Evolutionary conservation across 257 asterid genomes (phyloP), one percentile per base, ranked within the genome.

Genomic region (Solanum dulcamara): DNA sequence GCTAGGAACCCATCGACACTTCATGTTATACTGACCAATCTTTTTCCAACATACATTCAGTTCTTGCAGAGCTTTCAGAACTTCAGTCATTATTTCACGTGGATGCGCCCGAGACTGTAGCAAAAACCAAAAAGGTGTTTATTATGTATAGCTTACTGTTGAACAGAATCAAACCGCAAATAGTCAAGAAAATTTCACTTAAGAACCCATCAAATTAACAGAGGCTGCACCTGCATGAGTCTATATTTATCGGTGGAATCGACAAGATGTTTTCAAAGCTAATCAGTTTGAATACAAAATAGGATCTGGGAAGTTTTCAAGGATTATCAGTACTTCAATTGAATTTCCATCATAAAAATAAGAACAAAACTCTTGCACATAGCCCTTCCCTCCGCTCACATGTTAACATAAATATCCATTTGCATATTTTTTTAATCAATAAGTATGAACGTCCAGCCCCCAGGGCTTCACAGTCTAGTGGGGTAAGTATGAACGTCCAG

Each of bases 41-140:
- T 90, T 93, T 92, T 96, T 93, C 99, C 99, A 96, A 89, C 85
- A 84, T 59, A 96, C 98, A 40, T 91, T 90, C 83, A 94, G 84
- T 77, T 93, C 96, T 91, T 93, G 94, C 83, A 96, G 91, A 53
- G 97, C 99, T 90, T 92, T 94, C 64, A 96, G 95, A 86, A 94
- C 98, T 91, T 96, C 99, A 0, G 93, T 88, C 99, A 96, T 94
- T 85, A 96, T 93, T 93, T 96, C 98, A 80, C 95, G 97, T 77
- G 99, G 99, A 87, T 91, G 96, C 53, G 99, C 98, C 67, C 94
- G 94, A 77, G 98, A 96, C 99, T 96, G 84, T 51, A 10, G 84
- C 32, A 84, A 79, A 86, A 66, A 85, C 50, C 85, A 88, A 86
- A 87, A 59, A 50, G 66, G 50, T 64, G 17, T 37, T 71, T 37